phyloP scores from a whole-genome alignment of 164 flowering plant species.

The Paratinospora sagittata region DNA sequence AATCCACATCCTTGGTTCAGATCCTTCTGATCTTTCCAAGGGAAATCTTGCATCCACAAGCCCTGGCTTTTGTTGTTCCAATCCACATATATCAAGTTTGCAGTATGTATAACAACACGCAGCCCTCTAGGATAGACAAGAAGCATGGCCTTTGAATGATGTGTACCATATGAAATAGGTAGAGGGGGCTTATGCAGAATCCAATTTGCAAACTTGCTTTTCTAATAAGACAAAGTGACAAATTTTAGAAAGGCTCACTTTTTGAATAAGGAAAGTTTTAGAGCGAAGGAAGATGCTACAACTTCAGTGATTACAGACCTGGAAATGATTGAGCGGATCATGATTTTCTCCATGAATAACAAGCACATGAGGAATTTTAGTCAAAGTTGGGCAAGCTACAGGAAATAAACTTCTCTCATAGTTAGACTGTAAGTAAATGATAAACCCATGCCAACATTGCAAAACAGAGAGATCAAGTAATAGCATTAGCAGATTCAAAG shows the following conservation, averaged over 20 bases:
- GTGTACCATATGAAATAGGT: conserved; percentile 96
- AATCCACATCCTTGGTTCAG: conserved; percentile 47
- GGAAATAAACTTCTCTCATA: conserved; percentile 6
- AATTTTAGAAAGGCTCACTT: background rate
- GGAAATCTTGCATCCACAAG: conserved; percentile 99
- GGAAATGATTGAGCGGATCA: conserved; percentile 56
- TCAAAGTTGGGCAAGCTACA: conserved; percentile 81
- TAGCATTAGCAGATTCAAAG: background rate
- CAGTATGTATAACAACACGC: conserved; percentile 84
- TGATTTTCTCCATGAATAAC: conserved; percentile 94
- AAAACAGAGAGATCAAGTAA: background rate
- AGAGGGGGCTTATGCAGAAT: conserved; percentile 84
- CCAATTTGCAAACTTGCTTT: conserved; percentile 78
- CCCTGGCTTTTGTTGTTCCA: conserved; percentile 99
- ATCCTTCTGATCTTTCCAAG: conserved; percentile 69
- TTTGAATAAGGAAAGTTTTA: background rate
- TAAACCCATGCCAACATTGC: background rate
- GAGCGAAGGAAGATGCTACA: conserved; percentile 1
- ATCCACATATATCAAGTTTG: conserved; percentile 88
- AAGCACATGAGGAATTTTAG: conserved; percentile 62
- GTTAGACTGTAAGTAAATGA: background rate
- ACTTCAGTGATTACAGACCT: conserved; percentile 36
- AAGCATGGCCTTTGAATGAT: conserved; percentile 98
- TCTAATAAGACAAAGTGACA: conserved; percentile 35
- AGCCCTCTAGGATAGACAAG: conserved; percentile 90